phyloP scores from a whole-genome alignment of 2,329 filamentous ascomycete genomes.

The Hypoxylon sp. region DNA sequence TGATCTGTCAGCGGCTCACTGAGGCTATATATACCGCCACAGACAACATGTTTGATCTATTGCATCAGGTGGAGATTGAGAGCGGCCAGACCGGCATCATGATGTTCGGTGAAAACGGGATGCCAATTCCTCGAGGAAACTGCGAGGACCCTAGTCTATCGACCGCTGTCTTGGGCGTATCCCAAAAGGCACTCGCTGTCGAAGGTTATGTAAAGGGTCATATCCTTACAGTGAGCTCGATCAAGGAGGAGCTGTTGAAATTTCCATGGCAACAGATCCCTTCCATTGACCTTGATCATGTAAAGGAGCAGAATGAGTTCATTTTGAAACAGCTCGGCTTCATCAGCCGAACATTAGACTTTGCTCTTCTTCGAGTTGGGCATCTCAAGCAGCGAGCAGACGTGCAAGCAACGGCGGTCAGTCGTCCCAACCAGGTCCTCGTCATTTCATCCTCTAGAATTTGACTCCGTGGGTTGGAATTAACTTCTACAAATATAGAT shows the following conservation, averaged over 20 bases:
- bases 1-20: constrained; percentile 25
- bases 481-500: constrained; percentile 11
- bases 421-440: neutral
- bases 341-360: constrained; percentile 13
- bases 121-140: constrained; percentile 22
- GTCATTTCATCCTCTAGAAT: neutral
- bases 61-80: constrained; percentile 23
- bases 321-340: constrained; percentile 25
- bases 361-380: constrained; percentile 21
- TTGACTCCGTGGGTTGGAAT: neutral
- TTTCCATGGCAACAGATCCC: constrained; percentile 18
- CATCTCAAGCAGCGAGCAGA: constrained; percentile 26
- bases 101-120: constrained; percentile 24
- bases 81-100: constrained; percentile 29
- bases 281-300: neutral
- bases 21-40: constrained; percentile 16
- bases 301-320: constrained; percentile 19
- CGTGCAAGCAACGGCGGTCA: constrained; percentile 23
- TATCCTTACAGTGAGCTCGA: constrained; percentile 7
- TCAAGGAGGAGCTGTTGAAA: constrained; percentile 17
- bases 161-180: constrained; percentile 10
- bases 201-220: constrained; percentile 23
- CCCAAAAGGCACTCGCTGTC: constrained; percentile 19
- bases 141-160: constrained; percentile 25
- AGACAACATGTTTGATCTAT: constrained; percentile 16